Percentiles rank a stretch among this genome's conserved stretches.
Conservation (phyloP, 1,284 basidiomycete genomes). For the Trametes sp. region DNA sequence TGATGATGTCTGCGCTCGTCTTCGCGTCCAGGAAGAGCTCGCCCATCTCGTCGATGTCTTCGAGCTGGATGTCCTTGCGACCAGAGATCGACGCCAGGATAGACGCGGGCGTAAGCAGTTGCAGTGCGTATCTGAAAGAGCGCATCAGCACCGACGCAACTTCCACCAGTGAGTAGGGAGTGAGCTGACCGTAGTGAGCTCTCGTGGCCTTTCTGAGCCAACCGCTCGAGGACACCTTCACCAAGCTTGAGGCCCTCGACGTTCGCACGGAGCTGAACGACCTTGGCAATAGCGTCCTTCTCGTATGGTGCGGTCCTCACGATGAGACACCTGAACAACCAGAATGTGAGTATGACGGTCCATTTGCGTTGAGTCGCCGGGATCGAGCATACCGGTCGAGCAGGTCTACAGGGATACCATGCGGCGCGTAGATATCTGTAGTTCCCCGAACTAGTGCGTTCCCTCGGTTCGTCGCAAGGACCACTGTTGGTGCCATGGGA, state of each 20-base stretch:
- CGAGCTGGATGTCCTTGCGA: conserved; percentile 80
- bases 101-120: conserved; percentile 92
- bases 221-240: conserved; percentile 79
- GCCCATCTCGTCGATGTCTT: conserved; percentile 92
- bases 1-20: conserved; percentile 70
- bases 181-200: conserved; percentile 79
- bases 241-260: conserved; percentile 88
- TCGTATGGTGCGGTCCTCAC: conserved; percentile 92
- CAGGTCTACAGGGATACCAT: conserved; percentile 94
- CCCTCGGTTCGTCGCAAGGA: conserved; percentile 96
- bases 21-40: conserved; percentile 97
- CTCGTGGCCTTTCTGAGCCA: conserved; percentile 86
- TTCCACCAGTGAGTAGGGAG: conserved; percentile 9
- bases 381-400: conserved; percentile 76
- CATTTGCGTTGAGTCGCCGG: conserved; percentile 7
- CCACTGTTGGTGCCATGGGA: conserved; percentile 96
- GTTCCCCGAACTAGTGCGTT: conserved; percentile 93
- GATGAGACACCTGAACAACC: conserved; percentile 82
- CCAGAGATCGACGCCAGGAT: conserved; percentile 85
- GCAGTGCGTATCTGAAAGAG: conserved; percentile 81
- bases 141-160: not conserved
- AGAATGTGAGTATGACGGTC: conserved; percentile 16
- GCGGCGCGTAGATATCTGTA: conserved; percentile 89
- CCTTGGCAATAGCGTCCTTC: conserved; percentile 86
- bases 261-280: conserved; percentile 86